A percentile compares a stretch with the other conserved stretches of the same genome.
Evolutionary conservation across 1,284 basidiomycete genomes (phyloP).

Genomic region (Irpex sp.): DNA sequence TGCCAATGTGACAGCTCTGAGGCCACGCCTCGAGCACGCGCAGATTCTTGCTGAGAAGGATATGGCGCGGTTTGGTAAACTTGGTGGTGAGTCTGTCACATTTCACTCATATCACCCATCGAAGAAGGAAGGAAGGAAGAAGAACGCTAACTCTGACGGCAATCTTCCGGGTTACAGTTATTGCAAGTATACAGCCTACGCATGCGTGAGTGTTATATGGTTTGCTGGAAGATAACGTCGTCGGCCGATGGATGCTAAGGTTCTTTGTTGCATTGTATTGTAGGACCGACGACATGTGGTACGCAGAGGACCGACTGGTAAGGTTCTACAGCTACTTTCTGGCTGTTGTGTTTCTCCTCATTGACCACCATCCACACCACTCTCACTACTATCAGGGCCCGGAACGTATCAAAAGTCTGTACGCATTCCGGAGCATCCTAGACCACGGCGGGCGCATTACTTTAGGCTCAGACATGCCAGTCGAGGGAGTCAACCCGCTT

Average conservation of each 20-base stretch:
- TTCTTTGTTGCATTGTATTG: background rate
- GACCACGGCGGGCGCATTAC: constrained; percentile 60
- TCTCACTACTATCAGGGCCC: constrained; percentile 53
- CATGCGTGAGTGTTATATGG: constrained; percentile 62
- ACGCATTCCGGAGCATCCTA: constrained; percentile 78
- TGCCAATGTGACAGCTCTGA: constrained; percentile 56
- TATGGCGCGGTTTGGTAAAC: constrained; percentile 67
- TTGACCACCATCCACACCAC: background rate
- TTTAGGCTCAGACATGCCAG: constrained; percentile 88
- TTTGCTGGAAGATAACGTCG: background rate
- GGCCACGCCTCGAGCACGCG: constrained; percentile 87
- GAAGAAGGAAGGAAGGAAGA: background rate
- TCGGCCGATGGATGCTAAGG: constrained; percentile 5
- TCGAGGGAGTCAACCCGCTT: constrained; percentile 78
- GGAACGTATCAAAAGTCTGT: constrained; percentile 80
- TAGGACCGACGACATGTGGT: constrained; percentile 87
- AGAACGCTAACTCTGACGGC: background rate
- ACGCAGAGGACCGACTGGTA: constrained; percentile 78
- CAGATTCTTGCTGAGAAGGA: constrained; percentile 78
- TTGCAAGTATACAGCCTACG: constrained; percentile 84
- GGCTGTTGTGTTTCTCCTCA: constrained; percentile 2
- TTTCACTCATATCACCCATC: constrained; percentile 4
- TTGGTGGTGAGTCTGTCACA: constrained; percentile 54
- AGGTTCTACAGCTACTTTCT: constrained; percentile 17
- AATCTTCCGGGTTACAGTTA: constrained; percentile 40